These are phyloP conservation scores for Cucurbita pepo DNA, from an alignment of 306 rosid species.

Conservation along the genomic window DNA sequence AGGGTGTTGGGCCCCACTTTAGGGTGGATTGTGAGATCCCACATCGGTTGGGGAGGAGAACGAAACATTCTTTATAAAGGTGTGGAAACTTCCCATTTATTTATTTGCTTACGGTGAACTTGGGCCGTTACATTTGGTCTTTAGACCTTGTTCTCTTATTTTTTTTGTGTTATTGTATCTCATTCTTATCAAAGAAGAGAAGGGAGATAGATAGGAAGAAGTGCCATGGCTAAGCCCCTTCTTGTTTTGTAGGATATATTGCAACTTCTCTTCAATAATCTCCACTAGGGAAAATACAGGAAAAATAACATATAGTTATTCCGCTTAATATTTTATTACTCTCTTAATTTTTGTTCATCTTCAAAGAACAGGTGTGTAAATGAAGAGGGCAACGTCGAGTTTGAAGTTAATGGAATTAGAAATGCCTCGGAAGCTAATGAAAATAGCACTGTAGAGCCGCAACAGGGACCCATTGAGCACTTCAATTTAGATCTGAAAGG, in stretches of 20 bases:
- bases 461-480: not conserved
- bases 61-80: too few species aligned
- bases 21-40: too few species aligned
- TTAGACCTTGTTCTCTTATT: not conserved
- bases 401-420: conserved; percentile 21
- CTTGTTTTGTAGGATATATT: not conserved
- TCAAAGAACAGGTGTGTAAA: conserved; percentile 27
- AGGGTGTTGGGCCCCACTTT: too few species aligned
- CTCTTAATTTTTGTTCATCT: conserved; percentile 1
- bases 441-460: conserved; percentile 15
- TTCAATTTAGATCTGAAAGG: conserved; percentile 21
- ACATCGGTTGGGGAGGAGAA: too few species aligned
- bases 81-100: too few species aligned
- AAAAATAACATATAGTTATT: not conserved
- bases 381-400: conserved; percentile 13
- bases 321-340: not conserved
- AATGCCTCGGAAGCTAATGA: conserved; percentile 23
- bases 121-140: too few species aligned
- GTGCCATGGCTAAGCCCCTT: not conserved
- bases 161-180: not conserved
- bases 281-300: not conserved
- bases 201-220: not conserved
- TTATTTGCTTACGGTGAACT: too few species aligned
- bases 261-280: not conserved
- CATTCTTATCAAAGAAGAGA: not conserved